phyloP scores from a whole-genome alignment of 176 grass and related monocot species.

The Tillandsia leiboldiana region DNA sequence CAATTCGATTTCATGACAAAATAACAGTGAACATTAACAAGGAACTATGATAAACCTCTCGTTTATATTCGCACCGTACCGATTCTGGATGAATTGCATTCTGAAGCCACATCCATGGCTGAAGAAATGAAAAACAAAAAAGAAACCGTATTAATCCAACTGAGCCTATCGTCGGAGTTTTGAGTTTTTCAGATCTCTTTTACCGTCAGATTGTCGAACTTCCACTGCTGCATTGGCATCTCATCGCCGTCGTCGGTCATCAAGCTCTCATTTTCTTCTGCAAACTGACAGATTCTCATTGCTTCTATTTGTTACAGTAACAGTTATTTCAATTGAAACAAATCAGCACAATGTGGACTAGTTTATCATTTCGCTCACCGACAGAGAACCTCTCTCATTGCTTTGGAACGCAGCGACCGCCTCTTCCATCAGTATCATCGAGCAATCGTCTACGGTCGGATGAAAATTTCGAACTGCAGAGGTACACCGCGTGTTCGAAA shows the following conservation, averaged over 20 bases:
- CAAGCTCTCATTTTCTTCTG: conserved; percentile 55
- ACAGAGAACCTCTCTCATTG: conserved; percentile 15
- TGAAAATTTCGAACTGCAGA: conserved; percentile 75
- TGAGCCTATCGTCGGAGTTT: neutral
- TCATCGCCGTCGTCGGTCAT: conserved; percentile 38
- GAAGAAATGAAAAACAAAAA: conserved; percentile 5
- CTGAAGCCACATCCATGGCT: conserved; percentile 98
- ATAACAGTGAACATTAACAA: too few relatives aligned
- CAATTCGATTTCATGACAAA: too few relatives aligned
- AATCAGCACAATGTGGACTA: neutral
- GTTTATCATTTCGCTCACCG: conserved; percentile 26
- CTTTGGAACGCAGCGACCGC: conserved; percentile 31
- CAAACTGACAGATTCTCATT: neutral
- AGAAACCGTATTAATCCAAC: neutral
- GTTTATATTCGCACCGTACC: conserved; percentile 35
- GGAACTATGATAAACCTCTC: too few relatives aligned
- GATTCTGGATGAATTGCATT: conserved; percentile 98
- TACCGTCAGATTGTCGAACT: conserved; percentile 89
- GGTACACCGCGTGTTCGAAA: conserved; percentile 77
- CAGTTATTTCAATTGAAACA: neutral
- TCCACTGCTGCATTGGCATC: conserved; percentile 38
- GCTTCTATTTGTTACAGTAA: neutral
- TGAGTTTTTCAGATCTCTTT: neutral
- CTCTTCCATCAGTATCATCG: conserved; percentile 55
- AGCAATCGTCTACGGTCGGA: conserved; percentile 31